These are phyloP conservation scores for Ogataea glucozyma DNA, from an alignment of 805 yeast species.

Conservation along the genomic window DNA sequence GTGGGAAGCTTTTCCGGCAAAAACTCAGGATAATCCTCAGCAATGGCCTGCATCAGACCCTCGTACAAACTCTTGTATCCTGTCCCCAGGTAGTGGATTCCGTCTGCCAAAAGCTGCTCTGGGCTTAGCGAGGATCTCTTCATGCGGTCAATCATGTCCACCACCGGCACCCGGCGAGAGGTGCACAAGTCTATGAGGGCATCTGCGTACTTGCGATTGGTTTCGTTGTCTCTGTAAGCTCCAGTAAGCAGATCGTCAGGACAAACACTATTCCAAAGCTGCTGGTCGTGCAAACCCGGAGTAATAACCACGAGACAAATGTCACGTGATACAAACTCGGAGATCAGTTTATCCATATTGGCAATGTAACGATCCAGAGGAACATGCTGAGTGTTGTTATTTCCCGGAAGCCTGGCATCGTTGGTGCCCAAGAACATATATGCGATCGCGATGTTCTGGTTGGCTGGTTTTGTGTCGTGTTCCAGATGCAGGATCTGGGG, in stretches of 20 bases:
- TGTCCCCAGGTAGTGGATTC: constrained; percentile 42
- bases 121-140: constrained; percentile 33
- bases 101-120: constrained; percentile 38
- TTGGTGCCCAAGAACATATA: constrained; percentile 81
- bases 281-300: constrained; percentile 58
- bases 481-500: constrained; percentile 54
- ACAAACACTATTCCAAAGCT: constrained; percentile 38
- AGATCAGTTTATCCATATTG: constrained; percentile 49
- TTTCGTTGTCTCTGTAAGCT: constrained; percentile 46
- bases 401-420: constrained; percentile 47
- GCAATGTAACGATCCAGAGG: constrained; percentile 47
- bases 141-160: constrained; percentile 50
- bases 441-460: constrained; percentile 39
- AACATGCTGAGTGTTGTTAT: constrained; percentile 44
- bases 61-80: constrained; percentile 40
- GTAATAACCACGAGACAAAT: constrained; percentile 61
- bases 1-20: constrained; percentile 22
- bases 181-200: constrained; percentile 48
- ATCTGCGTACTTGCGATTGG: constrained; percentile 50
- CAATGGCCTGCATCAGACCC: constrained; percentile 34
- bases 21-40: constrained; percentile 34
- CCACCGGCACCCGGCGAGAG: constrained; percentile 51
- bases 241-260: constrained; percentile 41
- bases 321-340: constrained; percentile 39
- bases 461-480: constrained; percentile 35